phyloP scores from a whole-genome alignment of 192 early-diverging fungal genomes.

The Jimgerdemannia lactiflua region DNA sequence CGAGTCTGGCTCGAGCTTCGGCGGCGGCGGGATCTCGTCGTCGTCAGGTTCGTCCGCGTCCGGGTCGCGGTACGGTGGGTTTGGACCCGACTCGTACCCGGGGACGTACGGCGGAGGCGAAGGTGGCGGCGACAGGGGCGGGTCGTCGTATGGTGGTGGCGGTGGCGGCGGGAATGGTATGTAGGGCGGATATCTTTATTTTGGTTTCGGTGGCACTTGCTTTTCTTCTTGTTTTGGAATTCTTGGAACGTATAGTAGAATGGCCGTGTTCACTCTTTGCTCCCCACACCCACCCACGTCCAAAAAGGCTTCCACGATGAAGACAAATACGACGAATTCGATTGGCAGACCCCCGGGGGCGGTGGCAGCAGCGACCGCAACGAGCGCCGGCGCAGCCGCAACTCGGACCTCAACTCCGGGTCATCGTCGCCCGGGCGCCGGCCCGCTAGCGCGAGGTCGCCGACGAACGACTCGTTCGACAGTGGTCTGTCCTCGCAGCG shows the following conservation, averaged over 20 bases:
- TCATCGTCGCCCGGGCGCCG: conserved; percentile 22
- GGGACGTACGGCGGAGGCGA: conserved; percentile 30
- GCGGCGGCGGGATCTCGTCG: conserved; percentile 11
- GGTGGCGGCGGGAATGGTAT: conserved; percentile 22
- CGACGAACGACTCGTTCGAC: conserved; percentile 24
- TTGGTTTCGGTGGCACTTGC: no score
- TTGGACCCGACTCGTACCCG: conserved; percentile 57
- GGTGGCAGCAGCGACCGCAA: not conserved
- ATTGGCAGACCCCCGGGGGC: not conserved
- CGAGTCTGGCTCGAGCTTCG: conserved; percentile 32
- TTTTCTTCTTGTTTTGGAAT: no score
- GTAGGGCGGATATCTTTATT: not conserved
- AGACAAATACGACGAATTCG: conserved; percentile 37
- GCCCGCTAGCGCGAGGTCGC: conserved; percentile 25
- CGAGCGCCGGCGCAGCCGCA: no score
- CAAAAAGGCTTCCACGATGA: conserved; percentile 12
- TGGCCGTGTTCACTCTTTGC: not conserved
- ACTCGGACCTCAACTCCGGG: not conserved
- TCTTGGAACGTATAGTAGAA: no score
- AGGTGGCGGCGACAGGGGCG: conserved; percentile 18
- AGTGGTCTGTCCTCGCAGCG: not conserved
- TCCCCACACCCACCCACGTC: not conserved
- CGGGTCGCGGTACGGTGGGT: conserved; percentile 55
- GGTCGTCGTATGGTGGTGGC: conserved; percentile 23
- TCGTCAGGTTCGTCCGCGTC: not conserved